These are phyloP conservation scores for Solanum sejunctum DNA, from an alignment of 257 asterid species.

Conservation along the genomic window DNA sequence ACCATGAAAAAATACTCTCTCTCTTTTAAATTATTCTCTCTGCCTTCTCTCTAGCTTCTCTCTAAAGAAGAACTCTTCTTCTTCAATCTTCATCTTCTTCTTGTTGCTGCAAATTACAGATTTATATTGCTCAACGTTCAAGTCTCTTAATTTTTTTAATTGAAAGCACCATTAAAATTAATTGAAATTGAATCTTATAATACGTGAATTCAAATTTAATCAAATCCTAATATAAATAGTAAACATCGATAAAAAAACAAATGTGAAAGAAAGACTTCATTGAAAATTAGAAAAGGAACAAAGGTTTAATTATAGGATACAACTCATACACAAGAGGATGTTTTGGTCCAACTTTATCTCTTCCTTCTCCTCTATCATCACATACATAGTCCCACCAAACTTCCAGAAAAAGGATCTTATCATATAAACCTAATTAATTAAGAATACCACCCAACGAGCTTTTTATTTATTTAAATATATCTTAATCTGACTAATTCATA, in stretches of 20 bases:
- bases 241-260: neutral
- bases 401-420: neutral
- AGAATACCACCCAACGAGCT: neutral
- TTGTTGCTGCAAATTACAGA: too few species aligned
- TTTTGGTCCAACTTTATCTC: neutral
- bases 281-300: neutral
- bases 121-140: too few species aligned
- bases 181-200: neutral
- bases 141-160: too few species aligned
- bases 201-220: neutral
- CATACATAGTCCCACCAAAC: neutral
- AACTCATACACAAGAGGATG: neutral
- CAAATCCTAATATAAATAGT: neutral
- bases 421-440: neutral
- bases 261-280: neutral
- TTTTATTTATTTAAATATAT: neutral
- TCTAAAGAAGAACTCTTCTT: too few species aligned
- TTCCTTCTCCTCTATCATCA: neutral
- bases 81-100: too few species aligned
- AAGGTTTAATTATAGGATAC: neutral
- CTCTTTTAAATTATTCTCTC: too few species aligned
- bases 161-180: rapidly evolving
- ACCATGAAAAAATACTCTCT: too few species aligned
- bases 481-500: neutral
- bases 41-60: too few species aligned